Conservation (phyloP, 2,329 filamentous ascomycete genomes). For the Cladophialophora exuberans region DNA sequence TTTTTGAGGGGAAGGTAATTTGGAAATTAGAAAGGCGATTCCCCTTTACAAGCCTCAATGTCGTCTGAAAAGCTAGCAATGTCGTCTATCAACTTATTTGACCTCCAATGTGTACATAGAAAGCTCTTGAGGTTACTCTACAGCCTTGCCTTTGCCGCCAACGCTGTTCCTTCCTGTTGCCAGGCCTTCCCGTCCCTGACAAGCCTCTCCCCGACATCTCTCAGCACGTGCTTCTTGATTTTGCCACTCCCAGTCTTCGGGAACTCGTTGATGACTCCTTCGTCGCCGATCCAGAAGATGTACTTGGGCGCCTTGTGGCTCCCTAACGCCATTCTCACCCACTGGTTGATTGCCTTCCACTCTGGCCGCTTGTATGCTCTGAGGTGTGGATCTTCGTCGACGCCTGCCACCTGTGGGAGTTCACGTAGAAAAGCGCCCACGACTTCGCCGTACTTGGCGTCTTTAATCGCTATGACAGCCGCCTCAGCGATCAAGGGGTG, state of each 20-base stretch:
- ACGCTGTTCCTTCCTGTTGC: neutral
- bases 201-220: conserved; percentile 15
- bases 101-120: neutral
- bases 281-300: conserved; percentile 73
- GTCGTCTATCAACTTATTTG: too few relatives aligned
- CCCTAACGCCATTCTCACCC: conserved; percentile 65
- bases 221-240: conserved; percentile 29
- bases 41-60: too few relatives aligned
- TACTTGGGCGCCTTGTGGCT: conserved; percentile 71
- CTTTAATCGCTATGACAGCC: conserved; percentile 70
- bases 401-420: conserved; percentile 63
- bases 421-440: conserved; percentile 64
- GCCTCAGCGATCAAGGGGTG: conserved; percentile 66
- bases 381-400: conserved; percentile 1
- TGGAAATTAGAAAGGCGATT: too few relatives aligned
- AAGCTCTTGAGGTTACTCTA: conserved; percentile 4
- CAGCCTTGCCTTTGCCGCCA: conserved; percentile 15
- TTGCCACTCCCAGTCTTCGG: conserved; percentile 74
- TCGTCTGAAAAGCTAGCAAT: too few relatives aligned
- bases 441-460: conserved; percentile 72
- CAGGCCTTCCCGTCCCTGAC: conserved; percentile 6
- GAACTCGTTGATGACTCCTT: conserved; percentile 58
- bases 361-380: too few relatives aligned
- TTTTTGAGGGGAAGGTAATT: too few relatives aligned
- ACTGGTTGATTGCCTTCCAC: conserved; percentile 61